Evolutionary conservation across 768 basidiomycete genomes (phyloP), one percentile per base, ranked within the genome.

Genomic region (Pulveroboletus frians): DNA sequence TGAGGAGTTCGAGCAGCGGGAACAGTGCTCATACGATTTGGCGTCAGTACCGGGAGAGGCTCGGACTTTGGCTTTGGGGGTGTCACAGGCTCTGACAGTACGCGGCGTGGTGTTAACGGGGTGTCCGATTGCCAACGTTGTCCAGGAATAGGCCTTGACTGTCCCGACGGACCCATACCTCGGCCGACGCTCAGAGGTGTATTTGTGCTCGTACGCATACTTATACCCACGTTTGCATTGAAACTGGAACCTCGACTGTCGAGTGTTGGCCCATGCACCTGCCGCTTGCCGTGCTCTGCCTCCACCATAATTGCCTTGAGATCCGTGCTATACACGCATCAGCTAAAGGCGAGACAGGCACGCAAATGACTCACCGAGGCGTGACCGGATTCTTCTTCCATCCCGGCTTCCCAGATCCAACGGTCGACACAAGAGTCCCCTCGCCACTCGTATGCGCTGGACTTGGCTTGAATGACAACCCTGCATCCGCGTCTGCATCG

Each of bases 261-360:
- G 4, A 47, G 17, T 17, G 43, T 13, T 17, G 29, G 35, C 30
- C 31, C 18, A 29, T 53, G 32, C 29, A 43, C 49, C 17, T 51
- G 49, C 14, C 43, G 59, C 47, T 57, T 66, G 27, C 51, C 64
- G 14, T 59, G 69, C 41, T 76, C 81, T 1, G 84, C 78, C 65
- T 93, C 93, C 0, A 85, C 88, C 79, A 97, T 90, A 49, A 97
- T 80, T 14, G 79, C 69, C 58, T 85, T 87, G 78, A 97, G 84
- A 61, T 95, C 89, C 11, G 84, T 79, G 20, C 88, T 92, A 52
- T 9, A 52, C 10, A 20, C 36, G n/a, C 34, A 48, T 56, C 31
- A 53, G 46, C 48, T 42, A 50, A 34, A 21, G 52, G 60, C 44
- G 53, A 56, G 23, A 15, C 46, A 47, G 45, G 40, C 47, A 43